Conservation (phyloP, 768 basidiomycete species). For the Mycena alexandri region DNA sequence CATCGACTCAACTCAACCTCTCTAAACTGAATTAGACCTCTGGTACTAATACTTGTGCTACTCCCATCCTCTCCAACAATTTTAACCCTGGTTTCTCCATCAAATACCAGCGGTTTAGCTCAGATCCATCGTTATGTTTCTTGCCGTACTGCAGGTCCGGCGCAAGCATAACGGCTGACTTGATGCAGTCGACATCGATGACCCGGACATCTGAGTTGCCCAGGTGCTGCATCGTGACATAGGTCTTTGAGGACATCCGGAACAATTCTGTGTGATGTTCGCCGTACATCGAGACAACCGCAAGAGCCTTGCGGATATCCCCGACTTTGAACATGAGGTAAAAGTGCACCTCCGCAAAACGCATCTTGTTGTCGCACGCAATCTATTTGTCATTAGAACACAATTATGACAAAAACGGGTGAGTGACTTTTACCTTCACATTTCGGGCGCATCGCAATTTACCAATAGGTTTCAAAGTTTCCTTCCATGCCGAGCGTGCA, state of each 20-base stretch:
- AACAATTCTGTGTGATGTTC: background rate
- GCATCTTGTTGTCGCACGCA: no score
- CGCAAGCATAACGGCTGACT: slow-evolving; percentile 44
- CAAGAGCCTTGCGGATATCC: background rate
- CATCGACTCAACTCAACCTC: no score
- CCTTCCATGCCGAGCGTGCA: no score
- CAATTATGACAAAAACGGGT: no score
- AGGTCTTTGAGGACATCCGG: background rate
- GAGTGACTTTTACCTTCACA: no score
- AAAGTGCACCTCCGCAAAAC: background rate
- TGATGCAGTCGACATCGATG: slow-evolving; percentile 35
- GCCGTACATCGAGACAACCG: background rate
- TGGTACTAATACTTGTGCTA: background rate
- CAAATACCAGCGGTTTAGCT: slow-evolving; percentile 8
- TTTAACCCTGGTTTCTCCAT: slow-evolving; percentile 13
- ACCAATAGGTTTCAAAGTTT: no score
- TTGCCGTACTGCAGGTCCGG: slow-evolving; percentile 23
- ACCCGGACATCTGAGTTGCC: slow-evolving; percentile 32
- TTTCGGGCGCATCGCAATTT: no score
- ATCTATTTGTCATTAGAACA: no score
- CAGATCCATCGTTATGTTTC: background rate
- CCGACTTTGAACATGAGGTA: background rate
- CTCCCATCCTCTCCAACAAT: slow-evolving; percentile 2
- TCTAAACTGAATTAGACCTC: no score
- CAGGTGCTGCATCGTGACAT: slow-evolving; percentile 29